These are phyloP conservation scores for Candolleomyces eurysporus DNA, from an alignment of 768 basidiomycete genomes.

Conservation along the genomic window DNA sequence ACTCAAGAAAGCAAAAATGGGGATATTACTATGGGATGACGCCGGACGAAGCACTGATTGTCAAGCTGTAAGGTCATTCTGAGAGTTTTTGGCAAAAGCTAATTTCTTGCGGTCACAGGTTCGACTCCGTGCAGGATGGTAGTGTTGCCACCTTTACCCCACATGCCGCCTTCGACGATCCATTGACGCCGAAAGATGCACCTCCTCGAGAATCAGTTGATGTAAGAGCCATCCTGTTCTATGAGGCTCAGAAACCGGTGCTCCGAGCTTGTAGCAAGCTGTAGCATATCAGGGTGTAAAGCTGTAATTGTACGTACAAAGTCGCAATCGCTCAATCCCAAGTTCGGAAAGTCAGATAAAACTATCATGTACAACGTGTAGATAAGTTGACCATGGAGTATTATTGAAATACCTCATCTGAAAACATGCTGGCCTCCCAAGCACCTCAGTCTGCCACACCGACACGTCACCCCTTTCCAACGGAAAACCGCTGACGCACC, in stretches of 20 bases:
- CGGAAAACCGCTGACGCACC: too few relatives aligned
- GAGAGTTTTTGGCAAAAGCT: not conserved
- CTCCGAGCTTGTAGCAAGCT: too few relatives aligned
- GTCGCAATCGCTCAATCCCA: too few relatives aligned
- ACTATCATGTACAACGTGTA: too few relatives aligned
- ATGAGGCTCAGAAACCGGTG: constrained; percentile 20
- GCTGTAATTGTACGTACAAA: too few relatives aligned
- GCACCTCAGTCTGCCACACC: too few relatives aligned
- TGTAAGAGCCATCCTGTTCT: constrained; percentile 49
- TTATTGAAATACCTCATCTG: too few relatives aligned
- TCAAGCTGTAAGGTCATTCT: constrained; percentile 44
- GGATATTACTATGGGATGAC: constrained; percentile 43
- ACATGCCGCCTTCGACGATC: constrained; percentile 50
- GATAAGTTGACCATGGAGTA: too few relatives aligned
- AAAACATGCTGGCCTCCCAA: too few relatives aligned
- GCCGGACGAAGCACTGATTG: constrained; percentile 47
- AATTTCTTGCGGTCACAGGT: not conserved
- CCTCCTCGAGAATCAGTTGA: constrained; percentile 50
- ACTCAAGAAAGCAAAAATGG: constrained; percentile 47
- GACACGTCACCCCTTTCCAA: too few relatives aligned
- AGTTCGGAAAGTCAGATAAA: too few relatives aligned
- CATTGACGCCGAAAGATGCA: constrained; percentile 38
- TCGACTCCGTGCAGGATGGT: constrained; percentile 30
- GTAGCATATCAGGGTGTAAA: too few relatives aligned
- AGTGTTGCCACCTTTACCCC: constrained; percentile 46